These are phyloP conservation scores for Emmonsia crescens DNA, from an alignment of 2,329 filamentous ascomycete species.

Conservation along the genomic window DNA sequence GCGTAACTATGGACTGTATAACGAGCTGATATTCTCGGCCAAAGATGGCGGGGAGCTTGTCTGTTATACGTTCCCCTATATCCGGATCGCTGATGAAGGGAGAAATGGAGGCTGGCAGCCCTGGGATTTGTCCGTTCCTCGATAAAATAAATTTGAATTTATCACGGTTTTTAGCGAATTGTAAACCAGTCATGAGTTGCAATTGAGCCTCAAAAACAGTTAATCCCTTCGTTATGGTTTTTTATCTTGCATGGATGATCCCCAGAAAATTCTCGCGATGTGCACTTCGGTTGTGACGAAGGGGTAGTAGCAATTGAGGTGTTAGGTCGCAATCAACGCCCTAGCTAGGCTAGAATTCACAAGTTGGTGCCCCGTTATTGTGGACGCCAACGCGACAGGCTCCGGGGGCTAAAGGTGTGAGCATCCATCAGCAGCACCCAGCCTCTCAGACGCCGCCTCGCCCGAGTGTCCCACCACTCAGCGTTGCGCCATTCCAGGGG, in stretches of 20 bases:
- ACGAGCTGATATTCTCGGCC: background rate
- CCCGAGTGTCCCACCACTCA: background rate
- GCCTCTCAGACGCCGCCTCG: background rate
- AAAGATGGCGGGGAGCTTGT: background rate
- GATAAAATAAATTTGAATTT: background rate
- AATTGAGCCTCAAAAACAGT: background rate
- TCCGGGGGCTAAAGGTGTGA: background rate
- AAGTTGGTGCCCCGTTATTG: background rate
- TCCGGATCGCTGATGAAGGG: background rate
- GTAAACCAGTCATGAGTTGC: background rate
- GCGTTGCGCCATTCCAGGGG: background rate
- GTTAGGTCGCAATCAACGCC: background rate
- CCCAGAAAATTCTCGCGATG: background rate
- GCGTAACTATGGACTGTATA: background rate
- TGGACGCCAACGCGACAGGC: background rate
- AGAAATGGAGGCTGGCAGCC: background rate
- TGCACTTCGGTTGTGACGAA: background rate
- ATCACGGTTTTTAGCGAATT: background rate
- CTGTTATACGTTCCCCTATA: background rate
- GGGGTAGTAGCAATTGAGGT: background rate
- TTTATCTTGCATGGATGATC: background rate
- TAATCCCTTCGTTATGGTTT: background rate
- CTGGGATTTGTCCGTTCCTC: no score
- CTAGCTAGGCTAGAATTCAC: background rate
- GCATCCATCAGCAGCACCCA: background rate